These are phyloP conservation scores for Alternaria postmessia DNA, from an alignment of 2,329 filamentous ascomycete species.

Conservation along the genomic window DNA sequence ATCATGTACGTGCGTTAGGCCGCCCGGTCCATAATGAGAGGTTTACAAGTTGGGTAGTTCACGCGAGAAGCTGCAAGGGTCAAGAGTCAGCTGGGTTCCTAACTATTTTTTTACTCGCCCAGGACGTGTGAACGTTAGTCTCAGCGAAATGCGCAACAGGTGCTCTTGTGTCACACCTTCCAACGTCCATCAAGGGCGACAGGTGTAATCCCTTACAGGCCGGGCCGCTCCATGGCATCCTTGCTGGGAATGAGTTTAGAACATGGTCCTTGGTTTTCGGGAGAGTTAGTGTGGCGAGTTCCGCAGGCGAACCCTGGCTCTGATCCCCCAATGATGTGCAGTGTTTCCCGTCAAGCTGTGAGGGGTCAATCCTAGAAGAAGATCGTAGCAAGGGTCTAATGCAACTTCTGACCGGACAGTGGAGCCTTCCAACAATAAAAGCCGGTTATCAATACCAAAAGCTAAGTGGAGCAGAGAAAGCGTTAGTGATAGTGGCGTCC, in stretches of 20 bases:
- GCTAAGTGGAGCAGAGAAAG: neutral
- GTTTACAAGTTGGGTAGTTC: slow-evolving; percentile 1
- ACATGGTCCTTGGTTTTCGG: neutral
- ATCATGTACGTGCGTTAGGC: neutral
- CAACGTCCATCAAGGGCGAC: neutral
- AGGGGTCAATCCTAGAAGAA: slow-evolving; percentile 14
- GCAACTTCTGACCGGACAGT: slow-evolving; percentile 10
- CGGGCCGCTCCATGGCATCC: slow-evolving; percentile 15
- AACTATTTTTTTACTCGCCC: neutral
- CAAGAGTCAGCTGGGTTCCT: neutral
- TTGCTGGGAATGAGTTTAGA: neutral
- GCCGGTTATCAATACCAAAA: neutral
- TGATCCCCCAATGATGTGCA: slow-evolving; percentile 13
- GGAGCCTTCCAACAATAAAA: neutral
- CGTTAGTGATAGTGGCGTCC: neutral
- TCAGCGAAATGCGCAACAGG: neutral
- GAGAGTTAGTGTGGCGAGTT: slow-evolving; percentile 1
- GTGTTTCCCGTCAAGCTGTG: slow-evolving; percentile 19
- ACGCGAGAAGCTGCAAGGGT: neutral
- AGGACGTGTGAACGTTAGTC: neutral
- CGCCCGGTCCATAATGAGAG: neutral
- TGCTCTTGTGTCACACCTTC: neutral
- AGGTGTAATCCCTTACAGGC: slow-evolving; percentile 2
- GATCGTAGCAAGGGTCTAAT: slow-evolving; percentile 13
- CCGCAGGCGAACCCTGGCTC: slow-evolving; percentile 13